Conservation (phyloP, 441 rosid genomes). For the Erodium texanum region DNA sequence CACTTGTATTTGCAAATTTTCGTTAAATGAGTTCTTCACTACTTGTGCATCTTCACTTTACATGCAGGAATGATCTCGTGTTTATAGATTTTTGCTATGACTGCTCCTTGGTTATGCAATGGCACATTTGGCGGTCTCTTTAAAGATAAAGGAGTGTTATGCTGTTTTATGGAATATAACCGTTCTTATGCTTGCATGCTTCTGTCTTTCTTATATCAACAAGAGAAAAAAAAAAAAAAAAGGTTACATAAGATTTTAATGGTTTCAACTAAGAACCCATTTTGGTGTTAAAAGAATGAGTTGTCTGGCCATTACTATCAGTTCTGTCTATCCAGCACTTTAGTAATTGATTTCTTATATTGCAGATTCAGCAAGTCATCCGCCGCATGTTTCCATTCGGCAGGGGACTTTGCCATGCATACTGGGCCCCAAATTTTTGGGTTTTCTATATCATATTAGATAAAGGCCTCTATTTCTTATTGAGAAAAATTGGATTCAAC, state of each 20-base stretch:
- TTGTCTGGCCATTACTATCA: background rate
- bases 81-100: background rate
- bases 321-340: slow-evolving; percentile 8
- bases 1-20: background rate
- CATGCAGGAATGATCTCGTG: background rate
- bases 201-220: background rate
- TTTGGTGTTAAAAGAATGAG: background rate
- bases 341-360: slow-evolving; percentile 17
- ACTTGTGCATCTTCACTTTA: background rate
- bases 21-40: background rate
- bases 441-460: slow-evolving; percentile 75
- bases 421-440: slow-evolving; percentile 97
- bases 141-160: background rate
- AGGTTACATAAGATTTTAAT: background rate
- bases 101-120: background rate
- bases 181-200: background rate
- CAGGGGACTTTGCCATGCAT: slow-evolving; percentile 94
- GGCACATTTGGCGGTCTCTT: background rate
- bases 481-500: slow-evolving; percentile 47
- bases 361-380: slow-evolving; percentile 79
- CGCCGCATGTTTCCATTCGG: slow-evolving; percentile 90
- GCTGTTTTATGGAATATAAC: background rate
- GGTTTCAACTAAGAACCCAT: background rate
- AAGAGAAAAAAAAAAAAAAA: background rate
- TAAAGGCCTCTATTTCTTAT: slow-evolving; percentile 50